A percentile compares a stretch with the other conserved stretches of the same genome.
These are phyloP conservation scores for Elaeis oleifera DNA, from an alignment of 202 grass and related monocot genomes.

Conservation along the genomic window DNA sequence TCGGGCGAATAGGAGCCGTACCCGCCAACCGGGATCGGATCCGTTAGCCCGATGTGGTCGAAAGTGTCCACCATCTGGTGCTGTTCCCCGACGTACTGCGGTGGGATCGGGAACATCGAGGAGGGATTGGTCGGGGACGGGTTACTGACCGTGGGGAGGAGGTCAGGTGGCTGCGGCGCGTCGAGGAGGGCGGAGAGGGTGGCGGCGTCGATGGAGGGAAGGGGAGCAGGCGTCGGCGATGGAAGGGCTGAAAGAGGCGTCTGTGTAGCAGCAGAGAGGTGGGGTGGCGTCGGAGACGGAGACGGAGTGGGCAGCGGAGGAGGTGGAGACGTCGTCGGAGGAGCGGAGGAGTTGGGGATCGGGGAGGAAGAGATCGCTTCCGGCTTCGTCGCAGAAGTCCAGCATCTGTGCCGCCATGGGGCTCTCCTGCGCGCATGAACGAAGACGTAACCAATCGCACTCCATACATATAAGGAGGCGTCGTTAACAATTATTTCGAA, in stretches of 20 bases:
- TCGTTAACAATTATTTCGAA: too few species aligned
- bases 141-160: background rate
- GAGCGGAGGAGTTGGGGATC: background rate
- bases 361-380: conserved; percentile 42
- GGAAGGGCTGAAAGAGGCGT: conserved; percentile 27
- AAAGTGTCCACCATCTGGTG: background rate
- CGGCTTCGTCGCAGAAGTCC: conserved; percentile 58
- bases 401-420: conserved; percentile 78
- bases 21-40: too few species aligned
- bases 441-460: too few species aligned
- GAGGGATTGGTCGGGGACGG: conserved; percentile 20
- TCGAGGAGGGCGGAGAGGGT: conserved; percentile 51
- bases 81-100: background rate
- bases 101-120: conserved; percentile 1
- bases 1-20: too few species aligned
- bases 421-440: conserved; percentile 48
- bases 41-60: background rate
- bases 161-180: conserved; percentile 13
- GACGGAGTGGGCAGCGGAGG: too few species aligned
- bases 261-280: conserved; percentile 34
- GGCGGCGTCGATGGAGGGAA: conserved; percentile 48
- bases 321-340: too few species aligned
- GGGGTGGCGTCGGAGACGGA: conserved; percentile 1
- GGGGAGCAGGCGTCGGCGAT: conserved; percentile 38
- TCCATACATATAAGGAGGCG: too few species aligned